Evolutionary conservation across 1,284 basidiomycete species (phyloP).

Genomic region (Agroathelia rolfsii): DNA sequence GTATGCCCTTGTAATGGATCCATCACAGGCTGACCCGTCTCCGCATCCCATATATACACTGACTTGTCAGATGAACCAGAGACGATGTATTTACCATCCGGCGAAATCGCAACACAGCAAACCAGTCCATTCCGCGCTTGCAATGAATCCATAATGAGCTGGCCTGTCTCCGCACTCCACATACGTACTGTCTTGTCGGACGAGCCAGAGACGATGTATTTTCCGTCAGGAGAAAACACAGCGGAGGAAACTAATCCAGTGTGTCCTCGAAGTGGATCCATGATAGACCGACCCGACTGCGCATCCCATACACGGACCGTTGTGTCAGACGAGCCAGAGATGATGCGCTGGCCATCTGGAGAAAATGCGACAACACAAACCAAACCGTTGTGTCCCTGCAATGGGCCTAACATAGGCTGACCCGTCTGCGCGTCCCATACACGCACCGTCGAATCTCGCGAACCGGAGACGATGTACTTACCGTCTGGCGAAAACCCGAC

Average conservation of each 20-base stretch:
- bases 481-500: conserved; percentile 9
- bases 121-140: conserved; percentile 13
- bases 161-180: conserved; percentile 9
- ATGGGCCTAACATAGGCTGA: conserved; percentile 8
- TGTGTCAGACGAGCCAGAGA: conserved; percentile 18
- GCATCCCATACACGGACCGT: conserved; percentile 23
- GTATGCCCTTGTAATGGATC: conserved; percentile 9
- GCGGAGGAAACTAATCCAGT: conserved; percentile 1
- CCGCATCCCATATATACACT: conserved; percentile 20
- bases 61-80: conserved; percentile 20
- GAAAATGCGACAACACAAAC: conserved; percentile 9
- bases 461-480: conserved; percentile 15
- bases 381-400: conserved; percentile 14
- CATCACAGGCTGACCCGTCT: conserved; percentile 4
- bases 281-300: background rate
- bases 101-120: conserved; percentile 6
- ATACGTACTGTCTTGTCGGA: conserved; percentile 9
- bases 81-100: conserved; percentile 8
- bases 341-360: conserved; percentile 7
- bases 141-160: conserved; percentile 11
- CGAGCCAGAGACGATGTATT: conserved; percentile 16
- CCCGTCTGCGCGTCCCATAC: conserved; percentile 10
- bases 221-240: conserved; percentile 7
- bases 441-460: conserved; percentile 7
- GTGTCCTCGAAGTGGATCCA: conserved; percentile 7